Evolutionary conservation across 2,329 filamentous ascomycete genomes (phyloP), one percentile per base, ranked within the genome.

Genomic region (Aspergillus calidoustus): DNA sequence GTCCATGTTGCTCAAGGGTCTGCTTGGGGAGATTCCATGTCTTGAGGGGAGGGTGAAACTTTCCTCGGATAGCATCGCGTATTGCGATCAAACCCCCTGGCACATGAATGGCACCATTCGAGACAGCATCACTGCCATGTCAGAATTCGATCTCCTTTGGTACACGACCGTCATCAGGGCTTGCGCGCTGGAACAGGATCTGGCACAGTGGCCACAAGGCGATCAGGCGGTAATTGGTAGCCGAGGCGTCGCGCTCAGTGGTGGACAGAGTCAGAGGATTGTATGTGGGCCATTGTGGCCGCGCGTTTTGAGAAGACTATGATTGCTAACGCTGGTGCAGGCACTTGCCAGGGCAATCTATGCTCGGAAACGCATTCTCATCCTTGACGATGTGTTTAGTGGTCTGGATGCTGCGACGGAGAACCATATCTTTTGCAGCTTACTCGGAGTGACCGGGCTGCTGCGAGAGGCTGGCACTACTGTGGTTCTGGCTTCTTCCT

Each of bases 301-400:
- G 11, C 11, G 15, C 34, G 8, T 25, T 13, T 23, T 2, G 11
- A n/a, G 44, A 8, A 8, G 7, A 28, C 22, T 48, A 31, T 17
- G n/a, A n/a, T n/a, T n/a, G 17, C 23, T 30, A 17, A 31, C 4
- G 13, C 31, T 47, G n/a, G n/a, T 31, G 8, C 11, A 50, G 71
- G 76, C 79, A 3, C 68, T 84, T 1, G 82, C 83, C 3, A 74
- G 83, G 17, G 82, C 82, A 1, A 68, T 84, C 0, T 85, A 82
- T 60, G 73, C 78, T 1, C 64, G 73, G 8, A 72, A 68, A 7
- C 66, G 75, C 1, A 69, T 83, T 0, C 19, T 82, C 1, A 34
- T 85, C 3, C 67, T 85, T 0, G 83, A 85, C 59, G 82, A 85
- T 55, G 69, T 77, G 0, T 77, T 84, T 41, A 81, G 81, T 52